Evolutionary conservation across 2,329 filamentous ascomycete genomes (phyloP), one percentile per base, ranked within the genome.

Genomic region (Lithohypha guttulata): DNA sequence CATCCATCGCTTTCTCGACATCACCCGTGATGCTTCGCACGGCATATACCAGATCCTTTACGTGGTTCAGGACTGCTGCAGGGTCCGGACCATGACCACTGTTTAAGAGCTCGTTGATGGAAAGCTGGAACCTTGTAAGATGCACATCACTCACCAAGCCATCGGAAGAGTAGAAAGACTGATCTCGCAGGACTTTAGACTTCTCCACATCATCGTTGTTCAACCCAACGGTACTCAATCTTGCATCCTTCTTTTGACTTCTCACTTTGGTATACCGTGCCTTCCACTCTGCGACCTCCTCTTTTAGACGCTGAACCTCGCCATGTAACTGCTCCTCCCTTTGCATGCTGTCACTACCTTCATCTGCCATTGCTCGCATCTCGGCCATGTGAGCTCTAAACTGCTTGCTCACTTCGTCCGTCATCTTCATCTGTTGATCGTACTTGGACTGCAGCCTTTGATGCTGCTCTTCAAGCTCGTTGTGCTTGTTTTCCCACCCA

Each of bases 311-410:
- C 41, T 82, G 71, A 21, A 95, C 79, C 31, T 81, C 81, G 47
- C 72, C 73, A 39, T 82, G 77, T 47, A 96, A 69, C 51, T 79
- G 76, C 36, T 85, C 77, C 59, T 96, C 87, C 49, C 79, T 81
- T 50, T 93, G 85, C 58, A 84, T 81, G 5, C 81, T 79, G 8
- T 79, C 71, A 47, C 70, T 31, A 75, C 68, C 46, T 84, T 79
- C 91, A 96, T 98, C 68, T 46, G 84, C 79, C 91, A 98, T 98
- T 29, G 75, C 68, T 46, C 84, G 79, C 89, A 98, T 98, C 60
- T 98, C 91, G 45, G 75, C 71, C 29, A 98, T 62, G 56, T 89
- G 94, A 34, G 78, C 73, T 41, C 84, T 78, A 0, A 87, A 86
- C 62, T 95, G 84, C 39, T 73, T 75, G 17, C 84, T 77, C 21